A percentile compares a stretch with the other conserved stretches of the same genome.
Evolutionary conservation across 331 rosid species (phyloP).

Genomic region (Rosa hybrid): DNA sequence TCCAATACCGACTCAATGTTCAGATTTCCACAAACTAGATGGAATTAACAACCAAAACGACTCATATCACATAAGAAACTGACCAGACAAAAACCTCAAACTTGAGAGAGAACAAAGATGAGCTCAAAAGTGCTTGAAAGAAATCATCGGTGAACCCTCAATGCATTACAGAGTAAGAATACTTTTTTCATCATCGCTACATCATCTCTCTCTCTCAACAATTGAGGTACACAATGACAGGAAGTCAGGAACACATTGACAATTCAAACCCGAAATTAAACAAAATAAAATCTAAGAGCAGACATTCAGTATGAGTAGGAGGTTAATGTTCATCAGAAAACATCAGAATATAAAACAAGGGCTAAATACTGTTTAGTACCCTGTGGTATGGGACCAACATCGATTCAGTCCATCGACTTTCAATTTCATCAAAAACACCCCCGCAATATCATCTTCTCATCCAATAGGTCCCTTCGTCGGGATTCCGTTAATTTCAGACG

Average conservation of each 20-base stretch:
- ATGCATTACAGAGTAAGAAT: background rate
- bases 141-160: constrained; percentile 54
- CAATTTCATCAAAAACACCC: too few relatives aligned
- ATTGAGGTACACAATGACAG: background rate
- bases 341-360: constrained; percentile 34
- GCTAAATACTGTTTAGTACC: too few relatives aligned
- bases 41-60: too few relatives aligned
- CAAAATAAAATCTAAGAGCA: background rate
- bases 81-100: background rate
- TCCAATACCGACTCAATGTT: too few relatives aligned
- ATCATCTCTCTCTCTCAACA: constrained; percentile 1
- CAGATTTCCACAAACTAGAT: too few relatives aligned
- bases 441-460: too few relatives aligned
- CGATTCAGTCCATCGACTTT: too few relatives aligned
- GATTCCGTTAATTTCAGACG: too few relatives aligned
- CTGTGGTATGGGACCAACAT: too few relatives aligned
- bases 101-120: constrained; percentile 23
- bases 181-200: constrained; percentile 50
- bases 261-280: background rate
- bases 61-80: too few relatives aligned
- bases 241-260: background rate
- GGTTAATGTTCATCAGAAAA: constrained; percentile 47
- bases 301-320: constrained; percentile 94
- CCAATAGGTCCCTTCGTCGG: too few relatives aligned
- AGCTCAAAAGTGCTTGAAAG: constrained; percentile 92